phyloP scores from a whole-genome alignment of 1,284 basidiomycete genomes.

The Leccinum subrobustum region DNA sequence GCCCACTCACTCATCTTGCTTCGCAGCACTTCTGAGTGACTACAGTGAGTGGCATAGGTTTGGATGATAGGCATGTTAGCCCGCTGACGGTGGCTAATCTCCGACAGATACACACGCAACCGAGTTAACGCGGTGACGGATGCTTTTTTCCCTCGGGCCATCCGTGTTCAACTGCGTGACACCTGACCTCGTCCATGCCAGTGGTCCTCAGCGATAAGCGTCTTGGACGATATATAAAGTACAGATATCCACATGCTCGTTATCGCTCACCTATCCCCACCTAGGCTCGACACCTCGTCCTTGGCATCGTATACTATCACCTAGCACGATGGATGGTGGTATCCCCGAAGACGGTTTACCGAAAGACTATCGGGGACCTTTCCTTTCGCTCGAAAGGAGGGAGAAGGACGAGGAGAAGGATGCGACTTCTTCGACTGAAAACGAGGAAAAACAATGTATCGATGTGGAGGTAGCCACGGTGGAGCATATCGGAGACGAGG shows the following conservation, averaged over 20 bases:
- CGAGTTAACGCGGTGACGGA: not conserved
- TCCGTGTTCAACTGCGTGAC: not conserved
- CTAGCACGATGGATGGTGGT: not conserved
- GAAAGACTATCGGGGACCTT: not conserved
- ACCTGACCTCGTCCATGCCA: slow-evolving; percentile 1
- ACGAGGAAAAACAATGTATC: not conserved
- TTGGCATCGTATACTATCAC: not conserved
- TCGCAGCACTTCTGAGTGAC: not conserved
- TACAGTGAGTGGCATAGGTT: slow-evolving; percentile 9
- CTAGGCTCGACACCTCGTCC: not conserved
- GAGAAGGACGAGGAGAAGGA: not conserved
- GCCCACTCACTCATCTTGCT: not conserved
- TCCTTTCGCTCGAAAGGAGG: not conserved
- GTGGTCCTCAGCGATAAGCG: slow-evolving; percentile 14
- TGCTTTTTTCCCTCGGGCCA: not conserved
- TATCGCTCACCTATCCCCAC: not conserved
- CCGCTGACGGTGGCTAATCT: not conserved
- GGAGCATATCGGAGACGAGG: slow-evolving; percentile 8
- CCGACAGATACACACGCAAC: slow-evolving; percentile 5
- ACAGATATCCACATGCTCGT: not conserved
- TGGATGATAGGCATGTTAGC: not conserved
- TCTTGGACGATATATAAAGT: slow-evolving; percentile 4
- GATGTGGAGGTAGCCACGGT: slow-evolving; percentile 5
- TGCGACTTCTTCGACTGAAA: not conserved
- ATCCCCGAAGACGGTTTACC: not conserved